Conservation (phyloP, 345 rosid species). For the Eucalyptus sideroxylon region DNA sequence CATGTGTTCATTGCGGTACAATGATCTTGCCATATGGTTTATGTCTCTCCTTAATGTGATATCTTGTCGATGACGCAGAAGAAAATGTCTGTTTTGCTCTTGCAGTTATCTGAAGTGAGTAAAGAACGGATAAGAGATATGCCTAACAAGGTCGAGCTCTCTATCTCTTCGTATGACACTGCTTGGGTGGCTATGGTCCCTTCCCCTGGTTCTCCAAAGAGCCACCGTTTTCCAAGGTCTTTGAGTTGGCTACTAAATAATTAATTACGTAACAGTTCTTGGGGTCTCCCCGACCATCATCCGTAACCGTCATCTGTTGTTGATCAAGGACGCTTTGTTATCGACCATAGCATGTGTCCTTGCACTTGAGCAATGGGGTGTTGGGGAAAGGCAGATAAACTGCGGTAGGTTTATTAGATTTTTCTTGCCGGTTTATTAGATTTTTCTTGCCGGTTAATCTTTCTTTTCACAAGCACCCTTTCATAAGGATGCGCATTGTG, state of each 20-base stretch:
- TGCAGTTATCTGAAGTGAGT: conserved; percentile 25
- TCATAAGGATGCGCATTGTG: neutral
- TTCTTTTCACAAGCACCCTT: neutral
- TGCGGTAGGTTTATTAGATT: conserved; percentile 15
- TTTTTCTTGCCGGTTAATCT: neutral
- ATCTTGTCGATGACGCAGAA: neutral
- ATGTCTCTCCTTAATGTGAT: neutral
- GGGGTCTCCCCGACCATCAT: conserved; percentile 49
- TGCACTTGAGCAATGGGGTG: conserved; percentile 63
- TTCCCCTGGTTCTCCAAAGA: conserved; percentile 18
- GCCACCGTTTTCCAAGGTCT: conserved; percentile 62
- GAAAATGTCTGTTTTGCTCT: neutral
- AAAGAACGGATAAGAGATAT: conserved; percentile 44
- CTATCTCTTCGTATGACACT: conserved; percentile 72
- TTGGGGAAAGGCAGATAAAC: conserved; percentile 51
- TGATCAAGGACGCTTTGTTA: conserved; percentile 47
- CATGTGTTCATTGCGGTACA: conserved; percentile 11
- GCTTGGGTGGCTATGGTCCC: conserved; percentile 94
- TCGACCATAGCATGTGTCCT: conserved; percentile 70
- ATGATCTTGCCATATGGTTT: neutral
- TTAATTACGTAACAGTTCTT: conserved; percentile 67
- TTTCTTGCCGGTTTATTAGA: neutral
- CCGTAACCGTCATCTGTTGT: conserved; percentile 13
- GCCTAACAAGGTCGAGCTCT: conserved; percentile 45
- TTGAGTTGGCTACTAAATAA: conserved; percentile 60